Conservation (phyloP, 164 flowering plant genomes). For the Piper betle region DNA sequence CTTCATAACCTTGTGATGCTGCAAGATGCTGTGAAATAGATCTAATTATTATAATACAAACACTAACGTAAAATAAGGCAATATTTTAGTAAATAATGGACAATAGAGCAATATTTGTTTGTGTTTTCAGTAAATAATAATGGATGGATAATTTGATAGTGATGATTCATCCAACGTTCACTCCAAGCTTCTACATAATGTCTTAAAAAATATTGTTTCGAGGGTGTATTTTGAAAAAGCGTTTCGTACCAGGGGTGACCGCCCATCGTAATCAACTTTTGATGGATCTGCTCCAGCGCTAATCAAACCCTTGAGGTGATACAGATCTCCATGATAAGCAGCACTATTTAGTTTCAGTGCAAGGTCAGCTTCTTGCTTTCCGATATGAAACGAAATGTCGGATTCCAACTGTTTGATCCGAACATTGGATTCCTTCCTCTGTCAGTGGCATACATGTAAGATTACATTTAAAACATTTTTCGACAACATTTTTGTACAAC, state of each 20-base stretch:
- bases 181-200: not conserved
- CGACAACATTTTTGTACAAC: too few relatives aligned
- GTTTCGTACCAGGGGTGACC: conserved; percentile 79
- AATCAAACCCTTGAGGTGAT: conserved; percentile 57
- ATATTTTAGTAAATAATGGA: too few relatives aligned
- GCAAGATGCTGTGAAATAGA: conserved; percentile 52
- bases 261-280: conserved; percentile 82
- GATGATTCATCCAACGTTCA: too few relatives aligned
- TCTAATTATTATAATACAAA: not conserved
- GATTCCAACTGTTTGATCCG: conserved; percentile 66
- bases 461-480: too few relatives aligned
- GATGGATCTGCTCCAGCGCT: conserved; percentile 87
- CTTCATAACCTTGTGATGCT: conserved; percentile 62
- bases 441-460: conserved; percentile 4
- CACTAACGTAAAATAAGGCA: not conserved
- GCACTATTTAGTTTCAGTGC: conserved; percentile 74
- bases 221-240: not conserved
- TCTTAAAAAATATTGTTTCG: not conserved
- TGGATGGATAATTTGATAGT: too few relatives aligned
- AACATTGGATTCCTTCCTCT: conserved; percentile 61
- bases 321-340: conserved; percentile 69
- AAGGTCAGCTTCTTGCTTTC: conserved; percentile 82
- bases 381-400: conserved; percentile 64
- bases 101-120: too few relatives aligned
- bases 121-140: too few relatives aligned